These are phyloP conservation scores for Citeromyces nyonsensis DNA, from an alignment of 805 yeast species.

Conservation along the genomic window DNA sequence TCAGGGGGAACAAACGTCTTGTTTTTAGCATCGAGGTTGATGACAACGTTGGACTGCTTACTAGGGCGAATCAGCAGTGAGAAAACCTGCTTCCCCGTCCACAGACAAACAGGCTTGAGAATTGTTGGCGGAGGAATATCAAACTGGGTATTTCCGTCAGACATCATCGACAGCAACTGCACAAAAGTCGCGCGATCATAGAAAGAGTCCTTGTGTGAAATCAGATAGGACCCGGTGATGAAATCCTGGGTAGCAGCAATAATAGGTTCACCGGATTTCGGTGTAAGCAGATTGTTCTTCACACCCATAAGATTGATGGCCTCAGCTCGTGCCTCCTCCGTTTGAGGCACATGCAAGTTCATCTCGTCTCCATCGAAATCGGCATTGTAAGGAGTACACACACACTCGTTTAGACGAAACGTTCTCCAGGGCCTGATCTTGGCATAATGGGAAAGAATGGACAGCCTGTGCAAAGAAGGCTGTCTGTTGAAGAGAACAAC, in stretches of 20 bases:
- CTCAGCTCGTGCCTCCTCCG: slow-evolving; percentile 97
- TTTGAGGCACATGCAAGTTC: slow-evolving; percentile 97
- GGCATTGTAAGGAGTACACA: slow-evolving; percentile 97
- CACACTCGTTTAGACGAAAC: slow-evolving; percentile 93
- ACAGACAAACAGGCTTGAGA: slow-evolving; percentile 71
- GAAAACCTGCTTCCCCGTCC: slow-evolving; percentile 98
- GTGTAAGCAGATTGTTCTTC: slow-evolving; percentile 84
- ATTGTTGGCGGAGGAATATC: slow-evolving; percentile 95
- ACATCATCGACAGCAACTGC: slow-evolving; percentile 87
- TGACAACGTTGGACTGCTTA: slow-evolving; percentile 55
- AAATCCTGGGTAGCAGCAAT: slow-evolving; percentile 99
- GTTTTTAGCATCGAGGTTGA: slow-evolving; percentile 88
- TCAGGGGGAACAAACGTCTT: slow-evolving; percentile 77
- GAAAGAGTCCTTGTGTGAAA: slow-evolving; percentile 87
- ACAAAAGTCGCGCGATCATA: slow-evolving; percentile 76
- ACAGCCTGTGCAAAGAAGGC: slow-evolving; percentile 90
- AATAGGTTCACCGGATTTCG: slow-evolving; percentile 96
- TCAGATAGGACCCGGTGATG: slow-evolving; percentile 88
- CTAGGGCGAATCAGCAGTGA: slow-evolving; percentile 80
- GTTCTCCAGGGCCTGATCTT: slow-evolving; percentile 97
- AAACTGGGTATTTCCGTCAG: slow-evolving; percentile 76
- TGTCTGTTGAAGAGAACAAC: slow-evolving; percentile 92
- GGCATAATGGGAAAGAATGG: slow-evolving; percentile 91
- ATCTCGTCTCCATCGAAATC: slow-evolving; percentile 99
- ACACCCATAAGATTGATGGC: slow-evolving; percentile 99